Evolutionary conservation across 257 asterid species (phyloP), one percentile per base, ranked within the genome.

Genomic region (Salvia miltiorrhiza): DNA sequence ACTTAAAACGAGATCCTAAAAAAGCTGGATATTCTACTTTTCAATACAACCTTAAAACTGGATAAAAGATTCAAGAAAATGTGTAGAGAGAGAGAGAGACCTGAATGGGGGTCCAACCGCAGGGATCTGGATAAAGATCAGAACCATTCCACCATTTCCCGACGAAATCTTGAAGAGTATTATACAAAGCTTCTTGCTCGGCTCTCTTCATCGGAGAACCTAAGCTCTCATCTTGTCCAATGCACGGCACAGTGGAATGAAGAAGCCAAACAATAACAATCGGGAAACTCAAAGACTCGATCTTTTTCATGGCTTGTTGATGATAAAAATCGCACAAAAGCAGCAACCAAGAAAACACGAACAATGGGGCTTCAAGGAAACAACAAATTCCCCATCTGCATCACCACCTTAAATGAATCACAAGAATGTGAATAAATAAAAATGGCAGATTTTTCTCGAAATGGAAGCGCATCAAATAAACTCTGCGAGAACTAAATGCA

Each of bases 71-170:
- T 62, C 67, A 41, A 43, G 50, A 61, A 55, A 55, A 26, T 8
- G 0, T 37, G 3, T 37, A 2, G 43, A 52, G 21, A 14, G 19
- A 41, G 19, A 52, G 44, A 60, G 55, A 60, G 39, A 33, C 99
- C 97, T 86, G 97, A 11, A 94, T 89, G 3, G 99, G 99, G 40
- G 97, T 94, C 97, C 99, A 94, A 33, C 99, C 99, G 81, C 99
- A 94, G 23, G 99, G 99, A 85, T 94, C 99, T 33, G 99, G 97
- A 82, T 86, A 94, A 57, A 94, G 97, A 86, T 94, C 97, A 43
- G 97, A 94, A 12, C 99, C 99, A 75, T 94, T 94, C 99, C 99
- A 94, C 96, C 96, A 86, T 64, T 80, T 81, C 9, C 99, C 97
- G 11, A 89, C 97, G 84, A 94, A 91, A 9, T 88, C 92, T 73